phyloP scores from a whole-genome alignment of 225 moss, liverwort and hornwort genomes.

The Pseudoscleropodium purum region DNA sequence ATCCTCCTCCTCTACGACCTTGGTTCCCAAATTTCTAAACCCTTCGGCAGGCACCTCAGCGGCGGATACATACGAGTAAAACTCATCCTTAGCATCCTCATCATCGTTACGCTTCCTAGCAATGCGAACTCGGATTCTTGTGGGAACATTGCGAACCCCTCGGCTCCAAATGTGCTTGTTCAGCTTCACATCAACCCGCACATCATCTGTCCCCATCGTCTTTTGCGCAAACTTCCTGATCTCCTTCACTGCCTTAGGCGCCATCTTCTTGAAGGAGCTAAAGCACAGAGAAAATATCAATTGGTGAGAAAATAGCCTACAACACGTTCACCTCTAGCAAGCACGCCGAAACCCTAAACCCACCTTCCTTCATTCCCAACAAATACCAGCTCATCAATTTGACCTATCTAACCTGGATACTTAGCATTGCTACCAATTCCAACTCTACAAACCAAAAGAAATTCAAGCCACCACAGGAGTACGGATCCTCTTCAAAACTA shows the following conservation, averaged over 20 bases:
- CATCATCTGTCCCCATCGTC: constrained; percentile 31
- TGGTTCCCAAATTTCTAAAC: constrained; percentile 27
- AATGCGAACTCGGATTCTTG: constrained; percentile 32
- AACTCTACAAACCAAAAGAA: background rate
- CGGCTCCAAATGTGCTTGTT: constrained; percentile 41
- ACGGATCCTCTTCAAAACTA: background rate
- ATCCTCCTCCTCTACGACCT: constrained; percentile 39
- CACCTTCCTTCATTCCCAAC: background rate
- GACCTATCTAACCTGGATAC: background rate
- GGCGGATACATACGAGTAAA: constrained; percentile 31
- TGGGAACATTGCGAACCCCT: constrained; percentile 36
- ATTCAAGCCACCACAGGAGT: background rate
- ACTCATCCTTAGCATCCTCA: constrained; percentile 35
- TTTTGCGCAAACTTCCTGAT: constrained; percentile 31
- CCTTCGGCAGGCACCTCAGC: constrained; percentile 34
- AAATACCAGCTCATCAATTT: background rate
- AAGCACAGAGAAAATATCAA: background rate
- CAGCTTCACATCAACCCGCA: constrained; percentile 41
- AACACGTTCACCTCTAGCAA: background rate
- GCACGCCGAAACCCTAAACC: background rate
- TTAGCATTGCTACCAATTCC: background rate
- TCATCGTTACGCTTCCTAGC: constrained; percentile 42
- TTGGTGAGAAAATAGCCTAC: background rate
- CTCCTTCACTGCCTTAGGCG: constrained; percentile 40
- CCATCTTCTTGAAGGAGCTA: constrained; percentile 43